phyloP scores from a whole-genome alignment of 495 filamentous ascomycete genomes.

The Mytilinidion resinicola region DNA sequence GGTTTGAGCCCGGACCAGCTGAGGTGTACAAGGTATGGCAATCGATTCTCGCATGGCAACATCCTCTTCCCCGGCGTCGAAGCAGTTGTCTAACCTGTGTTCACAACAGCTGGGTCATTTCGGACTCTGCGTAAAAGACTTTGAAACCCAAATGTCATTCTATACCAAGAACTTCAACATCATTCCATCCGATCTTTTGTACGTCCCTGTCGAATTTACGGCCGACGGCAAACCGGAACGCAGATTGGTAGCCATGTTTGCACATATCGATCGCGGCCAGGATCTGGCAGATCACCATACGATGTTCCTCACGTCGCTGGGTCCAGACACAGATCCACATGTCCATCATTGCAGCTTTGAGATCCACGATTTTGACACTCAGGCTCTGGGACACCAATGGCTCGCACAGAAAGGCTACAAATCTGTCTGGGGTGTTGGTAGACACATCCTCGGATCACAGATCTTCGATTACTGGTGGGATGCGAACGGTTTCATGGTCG shows the following conservation, averaged over 20 bases:
- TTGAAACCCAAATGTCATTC: slow-evolving; percentile 51
- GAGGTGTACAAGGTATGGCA: slow-evolving; percentile 54
- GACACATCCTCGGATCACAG: slow-evolving; percentile 61
- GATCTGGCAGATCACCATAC: slow-evolving; percentile 63
- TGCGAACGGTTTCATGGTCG: slow-evolving; percentile 53
- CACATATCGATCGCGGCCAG: slow-evolving; percentile 56
- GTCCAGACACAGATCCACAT: slow-evolving; percentile 44
- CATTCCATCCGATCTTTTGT: slow-evolving; percentile 49
- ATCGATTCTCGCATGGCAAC: neutral
- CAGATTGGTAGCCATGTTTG: slow-evolving; percentile 48
- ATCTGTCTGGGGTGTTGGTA: slow-evolving; percentile 65
- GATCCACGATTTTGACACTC: slow-evolving; percentile 69
- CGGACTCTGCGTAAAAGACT: slow-evolving; percentile 57
- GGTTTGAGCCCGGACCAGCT: slow-evolving; percentile 52
- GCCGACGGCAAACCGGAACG: slow-evolving; percentile 37
- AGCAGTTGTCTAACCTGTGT: no score
- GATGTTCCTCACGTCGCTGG: slow-evolving; percentile 53
- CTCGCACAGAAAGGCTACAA: slow-evolving; percentile 56
- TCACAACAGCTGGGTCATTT: slow-evolving; percentile 55
- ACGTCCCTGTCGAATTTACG: slow-evolving; percentile 32
- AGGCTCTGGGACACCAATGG: slow-evolving; percentile 68
- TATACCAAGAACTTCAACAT: slow-evolving; percentile 66
- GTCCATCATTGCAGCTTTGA: slow-evolving; percentile 72
- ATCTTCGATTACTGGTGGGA: slow-evolving; percentile 68
- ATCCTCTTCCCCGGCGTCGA: no score